Evolutionary conservation across 2,329 filamentous ascomycete species (phyloP), one percentile per base, ranked within the genome.

Genomic region (Xylariaceae sp.): DNA sequence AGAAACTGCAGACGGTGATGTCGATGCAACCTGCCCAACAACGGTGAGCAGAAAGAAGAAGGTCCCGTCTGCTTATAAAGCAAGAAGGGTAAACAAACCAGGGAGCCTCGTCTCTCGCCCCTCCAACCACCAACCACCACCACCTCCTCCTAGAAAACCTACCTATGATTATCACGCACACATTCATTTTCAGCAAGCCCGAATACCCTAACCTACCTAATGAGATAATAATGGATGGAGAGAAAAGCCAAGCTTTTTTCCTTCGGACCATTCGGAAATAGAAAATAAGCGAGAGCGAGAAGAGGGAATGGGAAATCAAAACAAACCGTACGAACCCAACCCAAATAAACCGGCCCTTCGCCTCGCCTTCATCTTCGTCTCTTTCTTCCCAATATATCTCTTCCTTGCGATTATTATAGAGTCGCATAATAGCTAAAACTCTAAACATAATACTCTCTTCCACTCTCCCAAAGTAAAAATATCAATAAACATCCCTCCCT

Each of bases 231-330:
- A 57, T 51, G 35, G 53, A 34, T 17, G 57, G 47, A 54, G n/a
- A 6, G 35, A 30, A 30, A 50, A 30, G 48, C 48, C 48, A 50
- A 30, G 4, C 48, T 30, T 50, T 30, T 30, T 30, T 30, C 39
- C 30, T 39, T 54, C 61, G 61, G 61, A 55, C 59, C 50, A 58
- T 55, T 52, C 61, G 61, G 61, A 45, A 39, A 55, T 51, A 55
- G 37, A 30, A 30, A 30, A 53, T 49, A 52, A 58, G 61, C 61
- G 53, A 56, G 55, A 11, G 23, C 23, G 23, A 30, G 23, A 5
- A 30, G 23, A 30, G 23, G 23, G 23, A 30, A 30, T 18, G 17
- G 17, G 17, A 30, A 30, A 30, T 4, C 23, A 30, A 30, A 30
- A 30, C 23, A 30, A 30, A 30, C 23, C 23, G 23, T 30, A 30